These are phyloP conservation scores for Phlebopus sp. DNA, from an alignment of 1,284 basidiomycete species.

Conservation along the genomic window DNA sequence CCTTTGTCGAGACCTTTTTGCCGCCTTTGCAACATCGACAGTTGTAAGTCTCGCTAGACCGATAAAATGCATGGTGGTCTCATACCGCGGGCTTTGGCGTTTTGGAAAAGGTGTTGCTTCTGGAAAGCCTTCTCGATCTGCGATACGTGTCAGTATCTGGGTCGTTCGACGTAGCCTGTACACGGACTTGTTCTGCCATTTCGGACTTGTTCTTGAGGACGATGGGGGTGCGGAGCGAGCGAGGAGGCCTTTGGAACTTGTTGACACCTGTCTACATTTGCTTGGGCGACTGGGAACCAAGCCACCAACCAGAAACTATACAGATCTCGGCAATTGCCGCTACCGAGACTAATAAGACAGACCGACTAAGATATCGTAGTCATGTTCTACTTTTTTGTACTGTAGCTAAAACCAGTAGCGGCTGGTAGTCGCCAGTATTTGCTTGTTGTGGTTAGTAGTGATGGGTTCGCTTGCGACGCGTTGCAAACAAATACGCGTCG, in stretches of 20 bases:
- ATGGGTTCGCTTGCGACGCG: not conserved
- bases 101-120: constrained; percentile 98
- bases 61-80: constrained; percentile 8
- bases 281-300: constrained; percentile 35
- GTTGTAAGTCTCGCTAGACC: constrained; percentile 10
- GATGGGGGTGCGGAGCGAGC: constrained; percentile 7
- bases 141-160: not conserved
- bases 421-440: too few species aligned
- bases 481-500: constrained; percentile 8
- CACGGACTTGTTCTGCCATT: constrained; percentile 34
- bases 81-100: constrained; percentile 90
- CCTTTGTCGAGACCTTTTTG: constrained; percentile 91
- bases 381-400: too few species aligned
- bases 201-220: constrained; percentile 17
- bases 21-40: constrained; percentile 48
- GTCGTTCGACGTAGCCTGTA: not conserved
- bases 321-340: constrained; percentile 45
- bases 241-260: constrained; percentile 17
- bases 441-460: too few species aligned
- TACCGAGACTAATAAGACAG: too few species aligned
- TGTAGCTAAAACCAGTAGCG: too few species aligned
- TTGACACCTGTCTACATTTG: constrained; percentile 38
- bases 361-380: too few species aligned
- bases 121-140: constrained; percentile 94
- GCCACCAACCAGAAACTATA: constrained; percentile 49